Base-by-base conservation (phyloP, 352 stramenopile genomes). In the Phytophthora capsici region DNA sequence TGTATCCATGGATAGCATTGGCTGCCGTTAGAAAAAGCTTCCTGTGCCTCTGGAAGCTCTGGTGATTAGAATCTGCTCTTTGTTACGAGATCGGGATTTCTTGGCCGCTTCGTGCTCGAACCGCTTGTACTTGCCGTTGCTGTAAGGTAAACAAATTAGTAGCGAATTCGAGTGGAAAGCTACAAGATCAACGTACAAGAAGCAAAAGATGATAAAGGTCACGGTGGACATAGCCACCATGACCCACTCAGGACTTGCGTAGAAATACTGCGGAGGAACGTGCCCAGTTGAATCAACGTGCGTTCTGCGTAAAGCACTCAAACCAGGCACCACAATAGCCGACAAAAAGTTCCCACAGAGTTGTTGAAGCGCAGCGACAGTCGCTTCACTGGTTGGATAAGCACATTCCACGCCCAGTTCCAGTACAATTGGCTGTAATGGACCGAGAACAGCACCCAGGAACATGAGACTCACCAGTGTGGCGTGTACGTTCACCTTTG, bases 311-410 rank as follows among this genome's bases (percentile, higher is more conserved):
- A 89, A 30, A 3, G 78, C 55, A 53, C 78, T 86, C 9, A 93
- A 52, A 0, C 69, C 69, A 10, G 82, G 84, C 10, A 93, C 82
- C 0, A 86, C 17, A 30, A 89, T 72, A 7, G 82, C 84, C 22
- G 82, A 91, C 2, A 93, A 50, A 20, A 91, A 88, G 53, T 93
- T 93, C 9, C 84, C 84, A 59, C 80, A 91, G 45, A 93, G 80
- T 37, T 93, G 84, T 37, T 91, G 82, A 1, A 93, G 69, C 17
- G 84, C 84, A 17, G 84, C 84, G 41, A 93, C 84, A 0, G 84
- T 91, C 6, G 84, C 81, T 47, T 91, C 84, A 40, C 82, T 93
- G 3, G 84, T 93, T 8, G 84, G 84, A 44, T 86, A 89, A 3
- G 84, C 73, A 19, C 84, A 93, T 44, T 93, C 84, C 12, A 91